Evolutionary conservation across 192 early-diverging fungal species (phyloP), one percentile per base, ranked within the genome.

Genomic region (Coemansia interrupta): DNA sequence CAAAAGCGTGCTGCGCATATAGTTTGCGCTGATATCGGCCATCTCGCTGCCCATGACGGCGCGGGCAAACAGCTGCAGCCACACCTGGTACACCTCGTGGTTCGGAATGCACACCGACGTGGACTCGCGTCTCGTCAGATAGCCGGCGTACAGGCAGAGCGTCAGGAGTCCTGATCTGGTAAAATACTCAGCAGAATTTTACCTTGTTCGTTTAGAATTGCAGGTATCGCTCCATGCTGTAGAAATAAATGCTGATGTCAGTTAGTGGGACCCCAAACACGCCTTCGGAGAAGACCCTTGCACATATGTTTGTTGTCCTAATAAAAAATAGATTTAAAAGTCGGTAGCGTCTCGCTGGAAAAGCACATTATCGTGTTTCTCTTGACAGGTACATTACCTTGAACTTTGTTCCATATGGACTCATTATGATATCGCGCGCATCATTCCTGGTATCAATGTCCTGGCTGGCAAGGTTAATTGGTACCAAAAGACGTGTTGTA

Each of bases 401-500:
- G 24, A 74, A 28, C 66, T 68, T 74, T 1, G 45, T 42, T 5
- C 68, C 56, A 6, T 64, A 68, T 0, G 68, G 40, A 0, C 29
- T 19, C 15, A 58, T 74, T 8, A 68, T 22, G 7, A 68, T 40
- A 0, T 49, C 43, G 0, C 58, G 66, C 1, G 66, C 72, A 0
- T 23, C 32, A 0, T 57, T 12, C 15, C 64, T 68, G 0, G 57
- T 61, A 1, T 68, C 24, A 19, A 12, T 22, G 43, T 32, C 49
- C 72, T 66, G 68, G 0, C 36, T 7, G 3, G 66, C 61, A 18
- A 68, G 41, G 0, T 58, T 32, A 9, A 74, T 39, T 14, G 65
- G 41, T n/a, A 74, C n/a, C 68, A 49, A 74, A 74, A 18, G 72
- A 62, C 30, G 64, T 68, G 24, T 74, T 66, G 23, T 68, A 68